Evolutionary conservation across 2,329 filamentous ascomycete genomes (phyloP), one percentile per base, ranked within the genome.

Genomic region (Penicillium sp.): DNA sequence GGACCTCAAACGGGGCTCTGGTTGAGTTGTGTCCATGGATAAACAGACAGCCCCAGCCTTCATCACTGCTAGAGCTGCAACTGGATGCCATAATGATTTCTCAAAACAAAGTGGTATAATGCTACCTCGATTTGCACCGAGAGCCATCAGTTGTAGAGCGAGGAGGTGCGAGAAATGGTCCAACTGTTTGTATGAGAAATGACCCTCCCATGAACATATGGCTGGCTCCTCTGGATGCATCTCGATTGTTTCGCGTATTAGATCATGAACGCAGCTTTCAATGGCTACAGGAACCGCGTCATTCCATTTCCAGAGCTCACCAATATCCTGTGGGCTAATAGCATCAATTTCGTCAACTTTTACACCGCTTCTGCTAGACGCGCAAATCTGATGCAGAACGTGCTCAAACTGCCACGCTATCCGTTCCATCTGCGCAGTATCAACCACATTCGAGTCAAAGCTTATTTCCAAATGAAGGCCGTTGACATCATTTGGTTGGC

Each of bases 61-160:
- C 49, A 57, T 48, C n/a, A 52, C 33, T 9, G 23, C 55, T 5
- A 57, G 24, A 18, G 26, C 49, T 11, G 55, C 49, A 47, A 63
- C 55, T 5, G 52, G 26, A 26, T 45, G 46, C 60, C 58, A 62
- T 11, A 24, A 21, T 7, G 61, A 59, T 53, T 62, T 62, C 20
- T 59, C 58, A 21, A 62, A 62, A 5, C 64, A 42, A 4, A 59
- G 52, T 1, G 57, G 57, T 2, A 59, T 20, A 1, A 51, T 40
- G 9, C 26, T 50, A 8, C 30, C 42, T 14, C 45, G 14, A 26
- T 43, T 21, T 9, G 21, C 45, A 24, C 45, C 50, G 2, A n/a
- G 24, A 16, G 5, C 1, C 11, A 45, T 8, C 4, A 57, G 38
- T 18, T 49, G 23, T 8, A 24, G n/a, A 24, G 55, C 38, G 2